phyloP scores from a whole-genome alignment of 2,329 filamentous ascomycete genomes.

The Fusarium keratoplasticum region DNA sequence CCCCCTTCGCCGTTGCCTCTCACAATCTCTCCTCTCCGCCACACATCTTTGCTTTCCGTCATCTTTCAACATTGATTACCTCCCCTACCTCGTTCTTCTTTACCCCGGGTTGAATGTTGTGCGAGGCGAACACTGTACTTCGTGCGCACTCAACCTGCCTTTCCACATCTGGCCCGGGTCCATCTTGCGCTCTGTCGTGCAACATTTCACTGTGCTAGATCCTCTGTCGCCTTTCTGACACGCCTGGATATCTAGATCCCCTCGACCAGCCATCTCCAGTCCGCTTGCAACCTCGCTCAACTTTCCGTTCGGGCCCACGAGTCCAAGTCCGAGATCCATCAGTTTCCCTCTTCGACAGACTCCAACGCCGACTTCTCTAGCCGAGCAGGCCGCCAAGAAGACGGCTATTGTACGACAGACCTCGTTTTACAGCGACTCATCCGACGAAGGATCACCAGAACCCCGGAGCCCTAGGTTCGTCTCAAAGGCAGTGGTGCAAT shows the following conservation, averaged over 20 bases:
- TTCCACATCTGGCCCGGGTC: conserved; percentile 24
- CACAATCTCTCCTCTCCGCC: conserved; percentile 39
- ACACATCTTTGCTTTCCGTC: conserved; percentile 27
- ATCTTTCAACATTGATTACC: conserved; percentile 29
- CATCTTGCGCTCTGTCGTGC: conserved; percentile 41
- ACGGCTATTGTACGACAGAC: conserved; percentile 38
- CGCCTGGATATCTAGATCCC: conserved; percentile 54
- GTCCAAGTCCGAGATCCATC: conserved; percentile 51
- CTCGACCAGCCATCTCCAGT: conserved; percentile 61
- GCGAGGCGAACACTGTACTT: conserved; percentile 40
- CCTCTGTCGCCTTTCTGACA: conserved; percentile 26
- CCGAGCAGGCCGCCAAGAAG: conserved; percentile 28
- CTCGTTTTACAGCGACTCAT: conserved; percentile 53
- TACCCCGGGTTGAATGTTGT: conserved; percentile 35
- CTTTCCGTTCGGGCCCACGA: conserved; percentile 57
- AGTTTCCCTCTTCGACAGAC: conserved; percentile 42
- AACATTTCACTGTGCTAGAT: conserved; percentile 32
- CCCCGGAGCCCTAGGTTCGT: conserved; percentile 50
- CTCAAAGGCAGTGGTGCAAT: conserved; percentile 4
- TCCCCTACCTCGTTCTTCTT: conserved; percentile 17
- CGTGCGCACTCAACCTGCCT: conserved; percentile 37
- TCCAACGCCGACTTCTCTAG: conserved; percentile 38
- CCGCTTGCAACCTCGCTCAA: conserved; percentile 60
- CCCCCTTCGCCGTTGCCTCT: conserved; percentile 39
- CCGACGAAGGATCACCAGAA: conserved; percentile 50